Evolutionary conservation across 2,329 filamentous ascomycete species (phyloP), one percentile per base, ranked within the genome.

Genomic region (Monilinia aucupariae): DNA sequence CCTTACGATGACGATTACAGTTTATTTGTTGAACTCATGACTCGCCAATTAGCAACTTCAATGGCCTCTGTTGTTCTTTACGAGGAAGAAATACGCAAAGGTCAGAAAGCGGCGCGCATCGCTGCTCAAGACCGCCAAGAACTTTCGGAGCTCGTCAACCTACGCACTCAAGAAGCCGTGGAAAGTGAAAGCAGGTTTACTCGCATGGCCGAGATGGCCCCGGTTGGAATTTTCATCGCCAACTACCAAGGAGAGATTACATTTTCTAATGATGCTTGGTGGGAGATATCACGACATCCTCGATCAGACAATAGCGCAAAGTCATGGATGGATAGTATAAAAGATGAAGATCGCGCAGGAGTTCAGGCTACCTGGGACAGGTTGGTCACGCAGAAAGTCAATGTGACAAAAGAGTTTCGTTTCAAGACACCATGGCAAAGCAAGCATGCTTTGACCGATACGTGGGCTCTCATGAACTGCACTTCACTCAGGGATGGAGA

Each of bases 1-100:
- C 89, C 88, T 0, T 94, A 90, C 69, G 89, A 94, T 69, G 86
- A 89, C 47, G 90, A 93, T 67, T 94, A 93, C 70, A 83, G 84
- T 66, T 78, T 93, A 0, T 94, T 93, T 69, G 80, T 93, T 43
- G 86, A 89, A 69, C 79, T 93, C 1, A 76, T 93, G 7, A 87
- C 85, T 50, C 82, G 89, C 25, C 90, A 93, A 71, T 78, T 93
- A 9, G 88, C 87, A 8, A 93, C 89, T 0, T 91, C 89, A 0
- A 81, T 93, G 73, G 90, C 90, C 1, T 92, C 89, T 0, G 90
- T 92, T 0, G 89, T 92, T 0, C 75, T 94, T 2, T 92, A 92
- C 63, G 90, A 93, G 72, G 90, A 93, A 68, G 90, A 94, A 72
- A 92, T 93, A 67, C 83, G 83, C 64, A 82, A 89, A 64, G 88